Conservation (phyloP, 1,139 yeast species). For the Pichia sp. region DNA sequence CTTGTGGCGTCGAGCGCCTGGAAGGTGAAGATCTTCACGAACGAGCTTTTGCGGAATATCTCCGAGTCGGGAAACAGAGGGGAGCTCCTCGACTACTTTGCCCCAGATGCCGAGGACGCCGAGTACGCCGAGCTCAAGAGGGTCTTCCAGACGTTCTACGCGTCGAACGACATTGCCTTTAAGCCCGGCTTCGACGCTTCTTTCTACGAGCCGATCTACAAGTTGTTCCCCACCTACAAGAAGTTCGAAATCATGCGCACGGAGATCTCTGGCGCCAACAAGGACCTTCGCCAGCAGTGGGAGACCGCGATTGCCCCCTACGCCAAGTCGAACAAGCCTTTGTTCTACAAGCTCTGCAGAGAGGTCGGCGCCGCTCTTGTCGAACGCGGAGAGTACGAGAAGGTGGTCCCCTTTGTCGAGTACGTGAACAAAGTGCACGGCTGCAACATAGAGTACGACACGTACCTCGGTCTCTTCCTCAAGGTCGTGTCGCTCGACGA, state of each 20-base stretch:
- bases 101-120: too few relatives aligned
- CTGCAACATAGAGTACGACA: conserved; percentile 6
- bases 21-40: neutral
- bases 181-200: conserved; percentile 10
- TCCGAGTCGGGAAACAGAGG: neutral
- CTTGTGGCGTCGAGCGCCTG: neutral
- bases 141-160: neutral
- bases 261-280: neutral
- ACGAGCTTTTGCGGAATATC: neutral
- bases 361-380: neutral
- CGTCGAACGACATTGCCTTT: conserved; percentile 1
- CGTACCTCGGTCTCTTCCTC: neutral
- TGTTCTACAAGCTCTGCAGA: conserved; percentile 2
- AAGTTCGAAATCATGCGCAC: neutral
- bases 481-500: neutral
- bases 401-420: conserved; percentile 11
- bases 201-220: conserved; percentile 2
- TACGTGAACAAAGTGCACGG: conserved; percentile 2
- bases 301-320: neutral
- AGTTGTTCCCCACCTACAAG: conserved; percentile 6
- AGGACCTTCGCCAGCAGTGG: conserved; percentile 1
- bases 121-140: neutral
- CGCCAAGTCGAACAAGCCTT: neutral
- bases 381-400: neutral
- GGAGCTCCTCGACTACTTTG: neutral